Base-by-base conservation (phyloP, 495 filamentous ascomycete species). In the Lasiosphaeria ovina region DNA sequence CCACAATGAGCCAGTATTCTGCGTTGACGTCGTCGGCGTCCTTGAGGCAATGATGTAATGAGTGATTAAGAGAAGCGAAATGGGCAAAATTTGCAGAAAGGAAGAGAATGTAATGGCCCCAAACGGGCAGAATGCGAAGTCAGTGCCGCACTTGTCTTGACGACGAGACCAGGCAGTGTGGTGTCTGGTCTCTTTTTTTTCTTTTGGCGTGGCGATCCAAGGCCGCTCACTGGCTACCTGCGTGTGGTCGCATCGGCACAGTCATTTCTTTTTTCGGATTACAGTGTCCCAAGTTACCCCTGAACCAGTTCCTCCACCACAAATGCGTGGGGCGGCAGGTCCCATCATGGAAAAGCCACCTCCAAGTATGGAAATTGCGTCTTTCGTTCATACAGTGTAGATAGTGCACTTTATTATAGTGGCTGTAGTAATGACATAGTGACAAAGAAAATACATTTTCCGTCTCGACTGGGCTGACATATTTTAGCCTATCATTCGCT, bases 181-280 rank as follows among this genome's bases (percentile, higher is more conserved):
- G 48, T 31, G 47, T 52, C 48, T 8, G n/a, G 16, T 57, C 42
- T 44, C 49, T 45, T 55, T 51, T 56, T 49, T 49, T 17, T 34
- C 16, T 51, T 55, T 49, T 17, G 32, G 34, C 24, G 6, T 7
- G 54, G n/a, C 16, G 17, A 35, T 11, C 6, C 35, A 9, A 16
- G 36, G 11, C n/a, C 36, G 9, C 45, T 55, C 54, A 61, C 62
- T 64, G 62, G 54, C 58, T 55, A 16, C 34, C 6, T 1, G 7
- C 52, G 24, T 17, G 8, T 54, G 54, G 17, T 54, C 47, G 51
- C 44, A 47, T 48, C 45, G 51, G 51, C 51, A 38, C 51, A 11
- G 35, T 55, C 54, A 55, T 55, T 55, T 55, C 54, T 53, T 51
- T 53, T 50, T 55, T 58, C 49, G 55, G 32, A 55, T 57, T 58